phyloP scores from a whole-genome alignment of 2,329 filamentous ascomycete genomes.

The Phialemoniopsis sp. region DNA sequence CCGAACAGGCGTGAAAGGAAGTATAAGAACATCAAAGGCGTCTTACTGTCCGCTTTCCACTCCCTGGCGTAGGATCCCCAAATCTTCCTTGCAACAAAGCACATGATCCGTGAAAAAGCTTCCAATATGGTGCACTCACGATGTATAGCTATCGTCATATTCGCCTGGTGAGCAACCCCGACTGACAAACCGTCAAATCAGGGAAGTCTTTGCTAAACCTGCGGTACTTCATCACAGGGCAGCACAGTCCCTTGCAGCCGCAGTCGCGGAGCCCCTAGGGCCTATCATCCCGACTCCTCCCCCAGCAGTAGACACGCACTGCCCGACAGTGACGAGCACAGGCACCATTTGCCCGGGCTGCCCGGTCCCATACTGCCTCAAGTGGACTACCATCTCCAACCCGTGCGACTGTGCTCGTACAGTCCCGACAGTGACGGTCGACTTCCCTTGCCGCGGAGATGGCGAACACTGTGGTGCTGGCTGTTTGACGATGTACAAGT shows the following conservation, averaged over 20 bases:
- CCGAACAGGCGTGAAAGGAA: too few relatives aligned
- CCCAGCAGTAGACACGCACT: not conserved
- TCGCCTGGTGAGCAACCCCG: not conserved
- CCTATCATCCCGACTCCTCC: not conserved
- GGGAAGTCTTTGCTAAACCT: not conserved
- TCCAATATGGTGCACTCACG: too few relatives aligned
- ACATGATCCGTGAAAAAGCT: too few relatives aligned
- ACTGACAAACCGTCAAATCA: not conserved
- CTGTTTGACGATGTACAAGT: slow-evolving; percentile 3
- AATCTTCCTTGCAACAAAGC: too few relatives aligned
- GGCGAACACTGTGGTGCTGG: slow-evolving; percentile 3
- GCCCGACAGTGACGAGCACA: slow-evolving; percentile 6
- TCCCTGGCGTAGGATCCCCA: too few relatives aligned
- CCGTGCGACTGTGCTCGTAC: slow-evolving; percentile 6
- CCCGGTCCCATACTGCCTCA: slow-evolving; percentile 1
- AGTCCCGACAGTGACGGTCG: slow-evolving; percentile 3
- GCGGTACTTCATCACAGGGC: not conserved
- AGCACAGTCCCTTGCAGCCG: not conserved
- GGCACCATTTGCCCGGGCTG: slow-evolving; percentile 5
- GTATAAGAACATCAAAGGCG: too few relatives aligned
- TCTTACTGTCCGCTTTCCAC: too few relatives aligned
- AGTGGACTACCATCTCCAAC: slow-evolving; percentile 2
- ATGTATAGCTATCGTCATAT: not conserved
- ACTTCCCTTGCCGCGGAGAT: slow-evolving; percentile 2
- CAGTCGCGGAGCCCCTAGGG: not conserved